Evolutionary conservation across 306 rosid genomes (phyloP).

Genomic region (Ceratonia siliqua): DNA sequence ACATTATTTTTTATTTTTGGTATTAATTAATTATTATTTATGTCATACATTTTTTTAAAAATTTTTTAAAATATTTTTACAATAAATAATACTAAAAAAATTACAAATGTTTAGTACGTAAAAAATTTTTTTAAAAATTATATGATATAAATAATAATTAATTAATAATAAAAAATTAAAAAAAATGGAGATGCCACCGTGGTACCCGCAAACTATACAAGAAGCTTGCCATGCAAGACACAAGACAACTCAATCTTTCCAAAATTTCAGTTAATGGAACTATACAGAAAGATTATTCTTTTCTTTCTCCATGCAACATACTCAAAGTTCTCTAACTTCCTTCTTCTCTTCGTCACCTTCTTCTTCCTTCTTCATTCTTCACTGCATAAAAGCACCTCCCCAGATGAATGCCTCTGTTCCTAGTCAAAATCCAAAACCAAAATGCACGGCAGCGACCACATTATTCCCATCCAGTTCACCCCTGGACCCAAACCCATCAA

Average conservation of each 20-base stretch:
- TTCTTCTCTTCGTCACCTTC: not conserved
- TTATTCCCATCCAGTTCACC: slow-evolving; percentile 45
- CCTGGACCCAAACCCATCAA: slow-evolving; percentile 37
- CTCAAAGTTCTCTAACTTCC: slow-evolving; percentile 37
- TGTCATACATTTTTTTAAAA: no score
- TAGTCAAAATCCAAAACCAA: slow-evolving; percentile 4
- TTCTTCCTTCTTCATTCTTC: not conserved
- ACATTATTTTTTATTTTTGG: no score
- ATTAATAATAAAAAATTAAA: no score
- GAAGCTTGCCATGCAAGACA: not conserved
- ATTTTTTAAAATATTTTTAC: no score
- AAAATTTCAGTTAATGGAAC: no score
- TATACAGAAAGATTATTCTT: slow-evolving; percentile 53
- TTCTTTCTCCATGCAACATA: slow-evolving; percentile 53
- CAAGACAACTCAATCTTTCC: not conserved
- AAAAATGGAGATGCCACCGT: no score
- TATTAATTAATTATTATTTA: no score
- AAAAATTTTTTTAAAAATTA: no score
- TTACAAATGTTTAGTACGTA: no score
- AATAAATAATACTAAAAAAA: no score
- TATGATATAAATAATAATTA: no score
- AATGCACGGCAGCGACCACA: slow-evolving; percentile 40
- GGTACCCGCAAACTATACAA: no score
- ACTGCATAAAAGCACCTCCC: slow-evolving; percentile 26
- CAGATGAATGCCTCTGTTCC: not conserved